These are phyloP conservation scores for Kwoniella botswanensis DNA, from an alignment of 768 basidiomycete species.

Conservation along the genomic window DNA sequence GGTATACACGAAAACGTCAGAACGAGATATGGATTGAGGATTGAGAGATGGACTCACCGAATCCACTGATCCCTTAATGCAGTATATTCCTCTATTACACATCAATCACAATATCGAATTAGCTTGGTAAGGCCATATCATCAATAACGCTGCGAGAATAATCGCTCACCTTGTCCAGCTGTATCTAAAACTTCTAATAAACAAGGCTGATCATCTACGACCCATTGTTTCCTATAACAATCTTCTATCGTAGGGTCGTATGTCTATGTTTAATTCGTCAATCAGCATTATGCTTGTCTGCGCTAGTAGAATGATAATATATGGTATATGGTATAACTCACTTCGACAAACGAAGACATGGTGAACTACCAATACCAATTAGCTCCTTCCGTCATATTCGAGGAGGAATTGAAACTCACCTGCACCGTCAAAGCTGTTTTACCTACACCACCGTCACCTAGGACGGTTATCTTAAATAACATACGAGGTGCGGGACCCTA, in stretches of 20 bases:
- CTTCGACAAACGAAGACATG: constrained; percentile 90
- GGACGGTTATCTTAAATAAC: constrained; percentile 77
- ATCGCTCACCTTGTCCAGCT: constrained; percentile 84
- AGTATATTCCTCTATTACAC: constrained; percentile 83
- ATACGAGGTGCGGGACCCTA: constrained; percentile 39
- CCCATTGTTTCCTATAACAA: constrained; percentile 91
- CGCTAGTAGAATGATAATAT: neutral
- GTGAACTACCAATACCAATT: constrained; percentile 70
- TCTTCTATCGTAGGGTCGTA: constrained; percentile 99
- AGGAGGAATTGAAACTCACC: constrained; percentile 62
- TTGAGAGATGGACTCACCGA: constrained; percentile 64
- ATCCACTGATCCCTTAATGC: constrained; percentile 98
- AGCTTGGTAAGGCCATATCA: constrained; percentile 4
- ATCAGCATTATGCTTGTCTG: neutral
- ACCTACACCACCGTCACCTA: constrained; percentile 96
- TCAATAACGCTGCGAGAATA: neutral
- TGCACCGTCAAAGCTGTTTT: constrained; percentile 96
- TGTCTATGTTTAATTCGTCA: constrained; percentile 63
- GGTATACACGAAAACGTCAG: no score
- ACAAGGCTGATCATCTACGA: constrained; percentile 93
- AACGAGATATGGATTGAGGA: neutral
- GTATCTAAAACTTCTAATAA: constrained; percentile 97
- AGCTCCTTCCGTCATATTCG: neutral
- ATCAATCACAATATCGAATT: neutral
- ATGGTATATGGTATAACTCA: constrained; percentile 27